A percentile compares a stretch with the other conserved stretches of the same genome.
phyloP scores from a whole-genome alignment of 441 rosid genomes.

The Adansonia grandidieri region DNA sequence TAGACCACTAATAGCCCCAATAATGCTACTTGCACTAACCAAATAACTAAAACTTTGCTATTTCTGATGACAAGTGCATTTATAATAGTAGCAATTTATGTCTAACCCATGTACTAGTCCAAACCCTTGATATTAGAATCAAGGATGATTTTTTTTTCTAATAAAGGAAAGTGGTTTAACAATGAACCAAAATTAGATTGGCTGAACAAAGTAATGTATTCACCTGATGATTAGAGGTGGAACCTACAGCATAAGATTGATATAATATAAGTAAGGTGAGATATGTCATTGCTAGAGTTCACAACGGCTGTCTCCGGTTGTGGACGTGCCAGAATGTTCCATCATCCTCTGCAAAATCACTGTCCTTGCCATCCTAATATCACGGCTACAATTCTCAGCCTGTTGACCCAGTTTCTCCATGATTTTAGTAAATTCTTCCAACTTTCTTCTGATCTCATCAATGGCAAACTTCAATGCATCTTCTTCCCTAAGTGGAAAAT shows the following conservation, averaged over 20 bases:
- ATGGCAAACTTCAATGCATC: slow-evolving; percentile 50
- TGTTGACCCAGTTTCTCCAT: slow-evolving; percentile 49
- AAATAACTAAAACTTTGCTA: neutral
- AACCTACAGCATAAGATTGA: neutral
- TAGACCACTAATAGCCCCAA: neutral
- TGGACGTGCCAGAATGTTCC: slow-evolving; percentile 32
- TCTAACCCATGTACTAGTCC: neutral
- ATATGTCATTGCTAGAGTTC: slow-evolving; percentile 23
- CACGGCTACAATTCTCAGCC: slow-evolving; percentile 54
- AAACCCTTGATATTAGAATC: neutral
- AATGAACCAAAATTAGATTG: neutral
- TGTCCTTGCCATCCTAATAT: slow-evolving; percentile 56
- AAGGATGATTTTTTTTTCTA: neutral
- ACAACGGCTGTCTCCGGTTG: slow-evolving; percentile 38
- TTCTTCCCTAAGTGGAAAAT: slow-evolving; percentile 51
- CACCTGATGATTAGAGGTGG: neutral
- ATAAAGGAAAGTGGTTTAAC: neutral
- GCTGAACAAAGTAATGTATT: neutral
- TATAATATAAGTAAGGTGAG: slow-evolving; percentile 7
- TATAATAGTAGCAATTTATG: neutral
- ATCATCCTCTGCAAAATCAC: slow-evolving; percentile 56
- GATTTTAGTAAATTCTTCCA: slow-evolving; percentile 47
- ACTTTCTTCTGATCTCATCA: slow-evolving; percentile 60
- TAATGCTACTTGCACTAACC: neutral
- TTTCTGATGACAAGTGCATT: neutral